A percentile compares a stretch with the other conserved stretches of the same genome.
Conservation (phyloP, 305 asterid species). For the Fraxinus greggii region DNA sequence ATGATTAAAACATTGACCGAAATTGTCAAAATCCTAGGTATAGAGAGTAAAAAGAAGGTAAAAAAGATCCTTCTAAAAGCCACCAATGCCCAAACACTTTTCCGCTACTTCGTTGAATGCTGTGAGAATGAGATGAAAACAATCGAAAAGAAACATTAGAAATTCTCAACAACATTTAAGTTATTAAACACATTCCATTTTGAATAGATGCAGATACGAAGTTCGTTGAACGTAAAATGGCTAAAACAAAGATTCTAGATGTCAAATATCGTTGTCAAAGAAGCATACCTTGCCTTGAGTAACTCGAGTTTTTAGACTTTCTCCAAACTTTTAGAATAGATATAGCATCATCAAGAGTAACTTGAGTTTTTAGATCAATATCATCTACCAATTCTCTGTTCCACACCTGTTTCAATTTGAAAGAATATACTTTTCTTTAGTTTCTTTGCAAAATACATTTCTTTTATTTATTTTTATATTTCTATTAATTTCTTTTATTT, state of each 20-base stretch:
- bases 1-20: background rate
- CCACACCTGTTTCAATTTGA: constrained; percentile 58
- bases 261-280: background rate
- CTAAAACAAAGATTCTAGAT: too few species aligned
- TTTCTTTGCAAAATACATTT: constrained; percentile 18
- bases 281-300: constrained; percentile 66
- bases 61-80: background rate
- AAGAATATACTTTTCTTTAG: constrained; percentile 23
- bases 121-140: background rate
- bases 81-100: background rate
- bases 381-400: constrained; percentile 64
- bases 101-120: background rate
- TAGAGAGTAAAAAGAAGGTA: background rate
- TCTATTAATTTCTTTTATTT: too few species aligned
- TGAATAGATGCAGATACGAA: background rate
- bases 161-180: background rate
- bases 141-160: background rate
- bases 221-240: background rate
- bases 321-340: constrained; percentile 68
- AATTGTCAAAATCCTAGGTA: background rate
- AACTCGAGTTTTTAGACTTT: constrained; percentile 39
- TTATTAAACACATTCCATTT: background rate
- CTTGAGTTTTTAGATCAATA: constrained; percentile 67
- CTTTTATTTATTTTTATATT: too few species aligned
- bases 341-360: constrained; percentile 62